Conservation (phyloP, 1,139 yeast genomes). For the Geotrichum carabidarum region DNA sequence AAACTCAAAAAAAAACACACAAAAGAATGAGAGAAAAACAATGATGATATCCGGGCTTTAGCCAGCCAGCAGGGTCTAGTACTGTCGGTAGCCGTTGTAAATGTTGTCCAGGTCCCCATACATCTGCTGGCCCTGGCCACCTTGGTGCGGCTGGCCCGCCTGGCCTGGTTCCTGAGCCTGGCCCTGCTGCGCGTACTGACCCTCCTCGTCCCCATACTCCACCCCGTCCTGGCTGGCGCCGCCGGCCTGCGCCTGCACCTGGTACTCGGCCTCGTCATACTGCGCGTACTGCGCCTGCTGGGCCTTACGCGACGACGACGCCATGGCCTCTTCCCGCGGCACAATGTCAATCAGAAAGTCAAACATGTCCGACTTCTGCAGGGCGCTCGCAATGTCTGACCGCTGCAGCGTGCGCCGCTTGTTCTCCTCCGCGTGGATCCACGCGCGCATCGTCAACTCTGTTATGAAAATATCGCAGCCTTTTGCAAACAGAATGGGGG, state of each 20-base stretch:
- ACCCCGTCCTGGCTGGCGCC: constrained; percentile 10
- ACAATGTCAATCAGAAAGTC: constrained; percentile 94
- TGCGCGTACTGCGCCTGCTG: constrained; percentile 19
- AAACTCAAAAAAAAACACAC: neutral
- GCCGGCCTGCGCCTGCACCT: constrained; percentile 15
- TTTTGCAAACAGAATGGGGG: constrained; percentile 93
- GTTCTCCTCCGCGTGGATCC: constrained; percentile 97
- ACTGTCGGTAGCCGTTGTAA: constrained; percentile 29
- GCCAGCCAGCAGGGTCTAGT: constrained; percentile 13
- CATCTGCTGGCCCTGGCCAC: constrained; percentile 4
- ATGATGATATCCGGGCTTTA: no score
- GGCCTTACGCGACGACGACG: constrained; percentile 16
- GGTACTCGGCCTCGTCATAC: constrained; percentile 12
- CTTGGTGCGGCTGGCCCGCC: constrained; percentile 6
- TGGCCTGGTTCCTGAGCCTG: constrained; percentile 12
- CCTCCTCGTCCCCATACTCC: constrained; percentile 14
- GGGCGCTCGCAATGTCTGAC: constrained; percentile 91
- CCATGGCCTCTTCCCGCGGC: constrained; percentile 53
- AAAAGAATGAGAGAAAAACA: neutral
- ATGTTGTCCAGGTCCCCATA: constrained; percentile 25
- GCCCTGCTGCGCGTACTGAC: constrained; percentile 10
- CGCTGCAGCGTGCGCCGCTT: constrained; percentile 90
- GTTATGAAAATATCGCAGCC: constrained; percentile 97
- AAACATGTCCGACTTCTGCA: constrained; percentile 93
- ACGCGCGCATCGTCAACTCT: constrained; percentile 94